Evolutionary conservation across 176 grass and related monocot genomes (phyloP), one percentile per base, ranked within the genome.

Genomic region (Carex scoparia): DNA sequence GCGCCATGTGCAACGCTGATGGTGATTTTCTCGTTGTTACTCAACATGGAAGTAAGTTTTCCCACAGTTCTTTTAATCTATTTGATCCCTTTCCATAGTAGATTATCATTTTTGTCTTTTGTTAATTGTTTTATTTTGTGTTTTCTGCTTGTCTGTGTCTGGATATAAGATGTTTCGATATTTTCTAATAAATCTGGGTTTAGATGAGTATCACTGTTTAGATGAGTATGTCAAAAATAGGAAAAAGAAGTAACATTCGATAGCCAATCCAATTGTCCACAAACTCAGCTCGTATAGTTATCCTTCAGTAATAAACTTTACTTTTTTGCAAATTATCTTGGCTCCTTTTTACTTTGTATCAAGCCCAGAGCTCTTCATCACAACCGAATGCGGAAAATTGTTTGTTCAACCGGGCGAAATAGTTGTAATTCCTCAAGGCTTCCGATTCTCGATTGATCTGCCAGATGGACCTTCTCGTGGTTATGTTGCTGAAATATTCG

Each of bases 1-100:
- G 88, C 57, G 91, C 95, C 86, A 92, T 98, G 4, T 98, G 95
- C 86, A 98, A 98, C 58, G 95, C 91, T 0, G 95, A 98, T 58
- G 93, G 95, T 56, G 95, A 98, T 89, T 98, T 98, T 87, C 89
- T 98, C 82, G 79, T 93, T 58, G 89, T 98, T 55, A 91, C 95
- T 6, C 95, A 94, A 32, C 84, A 89, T 85, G 95, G 93, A 89
- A 94, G 95, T 93, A 90, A 83, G 89, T 65, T 54, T 27, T 35
- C 1, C 51, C 37, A 7, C 38, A 40, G 11, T n/a, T 49, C 19
- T 27, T 30, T 55, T 55, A 5, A 10, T 55, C 44, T 55, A 76
- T 76, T 12, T 76, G 46, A 76, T 40, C 27, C 49, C 48, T 55
- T 76, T 54, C 42, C 27, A 69, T 16, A 69, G 35, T 69, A 30